Conservation (phyloP, 2,329 filamentous ascomycete genomes). For the Monilinia laxa region DNA sequence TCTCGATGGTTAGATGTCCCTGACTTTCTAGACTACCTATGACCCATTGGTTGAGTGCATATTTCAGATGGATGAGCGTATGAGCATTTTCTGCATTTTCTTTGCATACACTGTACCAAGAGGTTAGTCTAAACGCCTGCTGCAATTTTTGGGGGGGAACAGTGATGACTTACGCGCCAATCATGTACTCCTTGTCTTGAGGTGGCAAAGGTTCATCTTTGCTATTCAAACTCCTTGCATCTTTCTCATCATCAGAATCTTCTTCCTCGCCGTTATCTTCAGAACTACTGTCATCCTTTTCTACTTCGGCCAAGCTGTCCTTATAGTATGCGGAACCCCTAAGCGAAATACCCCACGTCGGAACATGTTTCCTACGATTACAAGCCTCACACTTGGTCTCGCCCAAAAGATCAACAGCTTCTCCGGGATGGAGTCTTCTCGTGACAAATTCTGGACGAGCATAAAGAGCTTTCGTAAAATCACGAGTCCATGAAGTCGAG, state of each 20-base stretch:
- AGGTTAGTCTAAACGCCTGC: slow-evolving; percentile 32
- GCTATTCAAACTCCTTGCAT: slow-evolving; percentile 44
- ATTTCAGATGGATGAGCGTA: slow-evolving; percentile 72
- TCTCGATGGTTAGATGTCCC: slow-evolving; percentile 56
- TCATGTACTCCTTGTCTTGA: slow-evolving; percentile 49
- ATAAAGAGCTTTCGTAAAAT: slow-evolving; percentile 65
- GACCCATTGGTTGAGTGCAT: slow-evolving; percentile 70
- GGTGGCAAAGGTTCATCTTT: slow-evolving; percentile 49
- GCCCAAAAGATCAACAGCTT: slow-evolving; percentile 46
- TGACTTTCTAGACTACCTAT: slow-evolving; percentile 58
- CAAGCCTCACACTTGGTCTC: slow-evolving; percentile 52
- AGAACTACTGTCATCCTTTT: slow-evolving; percentile 42
- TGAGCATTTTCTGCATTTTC: slow-evolving; percentile 69
- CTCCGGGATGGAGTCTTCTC: slow-evolving; percentile 32
- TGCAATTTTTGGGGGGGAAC: background rate
- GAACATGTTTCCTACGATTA: slow-evolving; percentile 66
- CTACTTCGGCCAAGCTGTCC: slow-evolving; percentile 64
- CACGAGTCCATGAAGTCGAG: slow-evolving; percentile 66
- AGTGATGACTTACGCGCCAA: slow-evolving; percentile 48
- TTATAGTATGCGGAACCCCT: slow-evolving; percentile 65
- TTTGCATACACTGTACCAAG: slow-evolving; percentile 50
- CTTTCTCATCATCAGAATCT: slow-evolving; percentile 42
- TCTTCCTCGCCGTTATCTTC: slow-evolving; percentile 43
- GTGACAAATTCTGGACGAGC: slow-evolving; percentile 58
- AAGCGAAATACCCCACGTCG: slow-evolving; percentile 63